Evolutionary conservation across 768 basidiomycete species (phyloP), one percentile per base, ranked within the genome.

Genomic region (Mycena albidolilacea): DNA sequence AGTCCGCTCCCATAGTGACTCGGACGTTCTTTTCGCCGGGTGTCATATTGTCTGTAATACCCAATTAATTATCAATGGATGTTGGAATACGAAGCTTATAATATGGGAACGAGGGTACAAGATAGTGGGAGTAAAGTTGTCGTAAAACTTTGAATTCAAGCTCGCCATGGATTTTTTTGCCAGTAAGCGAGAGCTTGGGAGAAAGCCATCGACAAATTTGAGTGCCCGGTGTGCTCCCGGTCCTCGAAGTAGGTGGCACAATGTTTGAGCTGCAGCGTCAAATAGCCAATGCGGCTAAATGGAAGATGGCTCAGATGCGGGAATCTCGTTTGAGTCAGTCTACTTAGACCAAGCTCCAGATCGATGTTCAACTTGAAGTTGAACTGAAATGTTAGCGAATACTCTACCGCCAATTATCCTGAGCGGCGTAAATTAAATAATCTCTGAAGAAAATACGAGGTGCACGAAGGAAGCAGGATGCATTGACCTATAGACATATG

Each of bases 121-220:
- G 64, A 65, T 55, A 65, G 39, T 65, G 64, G 39, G 64, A 55
- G 52, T 41, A 55, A 55, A 14, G 21, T 65, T 41, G 52, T 50
- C 46, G 48, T 64, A 41, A 41, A 65, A 54, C 46, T 65, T 65
- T 55, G 64, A 55, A 11, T 54, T 41, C 64, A 65, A 65, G 64
- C 41, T 64, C 37, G 50, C 52, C n/a, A 64, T 54, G 50, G 37
- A 41, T 23, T 65, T 65, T 65, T 65, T 65, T 65, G 64, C 52
- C 64, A 55, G 64, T 55, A 43, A 43, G 64, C 50, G 23, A 23
- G 23, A 23, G 23, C 23, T 23, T 23, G 23, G 23, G 63, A 64
- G 63, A 50, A 64, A 64, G 50, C 63, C 63, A 64, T 48, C 62
- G 46, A 64, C 30, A 64, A 50, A 37, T 38, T 64, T 62, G 60